These are phyloP conservation scores for Lepidium didymum DNA, from an alignment of 345 rosid genomes.

Conservation along the genomic window DNA sequence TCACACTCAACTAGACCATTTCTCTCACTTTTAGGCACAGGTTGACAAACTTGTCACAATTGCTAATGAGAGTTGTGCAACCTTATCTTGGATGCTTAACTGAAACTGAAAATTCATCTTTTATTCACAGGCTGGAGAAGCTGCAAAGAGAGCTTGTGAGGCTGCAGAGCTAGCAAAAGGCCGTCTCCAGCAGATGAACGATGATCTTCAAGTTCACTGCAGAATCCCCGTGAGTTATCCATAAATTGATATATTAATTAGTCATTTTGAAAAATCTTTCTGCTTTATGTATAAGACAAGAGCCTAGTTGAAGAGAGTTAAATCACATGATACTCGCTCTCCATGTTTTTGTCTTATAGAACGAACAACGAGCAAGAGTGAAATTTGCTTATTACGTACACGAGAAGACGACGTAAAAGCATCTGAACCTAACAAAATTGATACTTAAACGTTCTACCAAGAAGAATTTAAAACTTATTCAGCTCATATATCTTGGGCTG, in stretches of 20 bases:
- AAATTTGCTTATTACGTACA: slow-evolving; percentile 41
- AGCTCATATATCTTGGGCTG: too few relatives aligned
- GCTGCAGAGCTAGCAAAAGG: slow-evolving; percentile 48
- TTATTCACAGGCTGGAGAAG: slow-evolving; percentile 48
- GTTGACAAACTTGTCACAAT: too few relatives aligned
- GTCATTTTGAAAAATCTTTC: slow-evolving; percentile 3
- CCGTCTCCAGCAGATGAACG: slow-evolving; percentile 52
- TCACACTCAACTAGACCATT: too few relatives aligned
- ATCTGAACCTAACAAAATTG: slow-evolving; percentile 2
- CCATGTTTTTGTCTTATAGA: slow-evolving; percentile 34
- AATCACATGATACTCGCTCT: slow-evolving; percentile 16
- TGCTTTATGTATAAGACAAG: slow-evolving; percentile 11
- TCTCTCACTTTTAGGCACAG: too few relatives aligned
- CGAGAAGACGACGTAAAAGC: slow-evolving; percentile 27
- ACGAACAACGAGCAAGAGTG: slow-evolving; percentile 48
- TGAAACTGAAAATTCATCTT: neutral
- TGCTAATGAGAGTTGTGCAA: neutral
- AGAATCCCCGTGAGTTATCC: slow-evolving; percentile 46
- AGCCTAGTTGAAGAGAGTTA: slow-evolving; percentile 1
- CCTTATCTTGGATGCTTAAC: neutral
- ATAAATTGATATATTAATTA: too few relatives aligned
- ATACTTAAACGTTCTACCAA: too few relatives aligned
- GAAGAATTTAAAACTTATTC: too few relatives aligned
- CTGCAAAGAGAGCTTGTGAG: slow-evolving; percentile 44
- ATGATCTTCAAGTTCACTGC: slow-evolving; percentile 58